Base-by-base conservation (phyloP, 2,329 filamentous ascomycete species). In the Aspergillus sp. region DNA sequence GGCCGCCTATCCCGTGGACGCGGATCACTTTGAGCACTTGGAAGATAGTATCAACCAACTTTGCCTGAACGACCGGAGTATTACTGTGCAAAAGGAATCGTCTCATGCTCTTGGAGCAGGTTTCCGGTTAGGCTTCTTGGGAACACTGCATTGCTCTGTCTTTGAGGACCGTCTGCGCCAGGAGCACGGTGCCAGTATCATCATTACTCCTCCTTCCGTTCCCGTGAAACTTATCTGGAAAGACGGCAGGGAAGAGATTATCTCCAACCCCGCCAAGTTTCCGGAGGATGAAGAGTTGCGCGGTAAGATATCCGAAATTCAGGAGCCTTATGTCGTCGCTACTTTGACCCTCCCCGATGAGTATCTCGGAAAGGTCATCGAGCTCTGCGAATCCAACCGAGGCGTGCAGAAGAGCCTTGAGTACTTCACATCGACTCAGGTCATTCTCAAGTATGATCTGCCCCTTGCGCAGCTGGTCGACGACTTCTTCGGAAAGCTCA, bases 111-210 rank as follows among this genome's bases (percentile, higher is more conserved):
- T 99, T 0, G 95, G 95, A 0, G 91, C 94, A 1, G 95, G 95
- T 2, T 99, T 95, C 89, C 88, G 95, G 49, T 80, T 99, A 10
- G 95, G 95, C 0, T 99, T 99, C 72, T 79, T 99, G 3, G 95
- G 95, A n/a, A 98, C 93, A 11, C 81, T 99, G 51, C 95, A 99
- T 75, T 98, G 95, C 78, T 98, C 93, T n/a, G 95, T 99, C 4
- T 99, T 99, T 69, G 93, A 99, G 77, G 95, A 99, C 76, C 90
- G 95, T 1, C 80, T 99, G 56, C 88, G 92, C 47, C 92, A 97
- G 76, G 95, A 99, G 75, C 93, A 99, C 70, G 95, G 94, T 5
- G 90, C 91, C 2, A 95, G 88, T 70, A 92, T 99, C 72, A 97
- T 99, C 77, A 95, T 99, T 73, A 99, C 95, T 0, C 94, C 96